phyloP scores from a whole-genome alignment of 148 eudicot species.

The Nepenthes mirabilis region DNA sequence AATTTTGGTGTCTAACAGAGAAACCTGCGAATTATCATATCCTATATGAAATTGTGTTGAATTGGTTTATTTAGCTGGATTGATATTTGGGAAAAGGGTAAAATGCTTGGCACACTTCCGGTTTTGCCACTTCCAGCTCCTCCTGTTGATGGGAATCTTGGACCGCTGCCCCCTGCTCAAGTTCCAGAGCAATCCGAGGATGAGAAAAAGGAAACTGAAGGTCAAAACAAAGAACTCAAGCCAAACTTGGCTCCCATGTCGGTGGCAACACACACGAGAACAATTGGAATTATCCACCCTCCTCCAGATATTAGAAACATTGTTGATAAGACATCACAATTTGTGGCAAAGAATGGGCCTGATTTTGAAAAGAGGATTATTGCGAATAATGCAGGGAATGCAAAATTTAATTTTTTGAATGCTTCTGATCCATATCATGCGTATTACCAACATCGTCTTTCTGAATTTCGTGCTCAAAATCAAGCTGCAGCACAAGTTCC shows the following conservation, averaged over 20 bases:
- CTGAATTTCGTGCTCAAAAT: slow-evolving; percentile 59
- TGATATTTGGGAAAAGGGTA: background rate
- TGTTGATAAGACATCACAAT: slow-evolving; percentile 63
- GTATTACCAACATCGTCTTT: slow-evolving; percentile 57
- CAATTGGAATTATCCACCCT: slow-evolving; percentile 66
- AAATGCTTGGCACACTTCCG: slow-evolving; percentile 35
- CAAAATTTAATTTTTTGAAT: slow-evolving; percentile 54
- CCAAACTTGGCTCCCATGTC: slow-evolving; percentile 21
- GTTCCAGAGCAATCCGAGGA: slow-evolving; percentile 26
- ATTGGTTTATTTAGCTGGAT: background rate
- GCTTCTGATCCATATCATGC: slow-evolving; percentile 76
- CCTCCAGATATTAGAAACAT: slow-evolving; percentile 72
- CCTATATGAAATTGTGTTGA: background rate
- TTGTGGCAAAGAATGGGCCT: slow-evolving; percentile 72
- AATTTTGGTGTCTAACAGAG: too few relatives aligned
- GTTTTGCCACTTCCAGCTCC: slow-evolving; percentile 81
- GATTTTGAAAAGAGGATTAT: slow-evolving; percentile 73
- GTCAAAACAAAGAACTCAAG: slow-evolving; percentile 19
- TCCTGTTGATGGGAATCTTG: slow-evolving; percentile 62
- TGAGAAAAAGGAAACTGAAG: slow-evolving; percentile 22
- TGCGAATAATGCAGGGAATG: slow-evolving; percentile 53
- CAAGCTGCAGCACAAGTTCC: slow-evolving; percentile 24
- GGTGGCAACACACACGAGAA: slow-evolving; percentile 49
- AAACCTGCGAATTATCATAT: too few relatives aligned
- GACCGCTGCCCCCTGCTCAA: slow-evolving; percentile 46